Percentiles rank a stretch among this genome's conserved stretches.
These are phyloP conservation scores for Parietaria judaica DNA, from an alignment of 306 rosid genomes.

Conservation along the genomic window DNA sequence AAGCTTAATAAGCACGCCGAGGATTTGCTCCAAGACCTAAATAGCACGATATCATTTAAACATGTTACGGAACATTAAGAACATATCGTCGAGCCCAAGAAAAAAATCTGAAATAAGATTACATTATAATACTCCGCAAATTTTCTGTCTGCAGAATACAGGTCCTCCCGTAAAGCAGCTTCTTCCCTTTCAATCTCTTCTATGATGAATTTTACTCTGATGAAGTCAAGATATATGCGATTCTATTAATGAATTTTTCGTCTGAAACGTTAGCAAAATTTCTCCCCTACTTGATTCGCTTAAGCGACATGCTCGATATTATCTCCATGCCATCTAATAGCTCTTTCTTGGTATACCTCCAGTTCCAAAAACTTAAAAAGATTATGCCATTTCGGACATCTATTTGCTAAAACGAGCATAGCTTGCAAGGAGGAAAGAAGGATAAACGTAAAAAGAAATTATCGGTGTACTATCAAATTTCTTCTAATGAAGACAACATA, in stretches of 20 bases:
- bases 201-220: slow-evolving; percentile 76
- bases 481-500: too few relatives aligned
- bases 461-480: neutral
- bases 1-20: slow-evolving; percentile 80
- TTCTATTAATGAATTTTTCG: neutral
- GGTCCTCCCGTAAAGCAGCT: slow-evolving; percentile 71
- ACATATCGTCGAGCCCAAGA: slow-evolving; percentile 1
- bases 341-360: too few relatives aligned
- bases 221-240: slow-evolving; percentile 14
- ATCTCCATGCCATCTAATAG: too few relatives aligned
- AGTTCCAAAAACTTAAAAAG: too few relatives aligned
- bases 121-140: slow-evolving; percentile 86
- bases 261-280: too few relatives aligned
- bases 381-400: too few relatives aligned
- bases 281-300: too few relatives aligned
- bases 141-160: slow-evolving; percentile 77
- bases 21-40: slow-evolving; percentile 90
- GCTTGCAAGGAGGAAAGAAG: too few relatives aligned
- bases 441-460: neutral
- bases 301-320: too few relatives aligned
- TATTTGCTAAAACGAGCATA: too few relatives aligned
- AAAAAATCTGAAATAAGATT: slow-evolving; percentile 3
- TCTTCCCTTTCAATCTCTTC: slow-evolving; percentile 92
- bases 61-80: slow-evolving; percentile 8
- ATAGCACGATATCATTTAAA: slow-evolving; percentile 17